Conservation (phyloP, 2,329 filamentous ascomycete genomes). For the Hymenoscyphus scutula region DNA sequence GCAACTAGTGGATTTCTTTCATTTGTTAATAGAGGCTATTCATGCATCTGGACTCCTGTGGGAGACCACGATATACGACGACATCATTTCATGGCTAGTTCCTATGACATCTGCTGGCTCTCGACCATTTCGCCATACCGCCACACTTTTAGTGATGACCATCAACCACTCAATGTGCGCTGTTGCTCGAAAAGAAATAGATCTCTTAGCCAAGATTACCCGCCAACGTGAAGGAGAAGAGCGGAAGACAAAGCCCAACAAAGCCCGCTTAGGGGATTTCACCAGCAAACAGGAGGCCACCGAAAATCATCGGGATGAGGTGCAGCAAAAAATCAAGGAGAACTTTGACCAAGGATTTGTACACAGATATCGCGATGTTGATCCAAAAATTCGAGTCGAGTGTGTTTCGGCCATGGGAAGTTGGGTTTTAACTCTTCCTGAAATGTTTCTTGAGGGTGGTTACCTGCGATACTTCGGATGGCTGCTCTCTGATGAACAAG, state of each 20-base stretch:
- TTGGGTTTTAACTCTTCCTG: slow-evolving; percentile 84
- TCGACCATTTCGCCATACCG: slow-evolving; percentile 90
- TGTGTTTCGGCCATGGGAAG: slow-evolving; percentile 82
- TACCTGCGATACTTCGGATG: slow-evolving; percentile 94
- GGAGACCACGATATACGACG: slow-evolving; percentile 71
- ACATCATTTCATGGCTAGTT: slow-evolving; percentile 83
- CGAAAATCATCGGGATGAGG: slow-evolving; percentile 50
- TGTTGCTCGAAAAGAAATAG: slow-evolving; percentile 67
- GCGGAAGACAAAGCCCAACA: slow-evolving; percentile 72
- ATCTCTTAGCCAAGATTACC: slow-evolving; percentile 70
- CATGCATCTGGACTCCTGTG: slow-evolving; percentile 83
- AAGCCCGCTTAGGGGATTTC: slow-evolving; percentile 70
- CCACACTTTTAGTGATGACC: slow-evolving; percentile 78
- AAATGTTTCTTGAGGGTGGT: slow-evolving; percentile 83
- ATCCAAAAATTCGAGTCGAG: slow-evolving; percentile 82
- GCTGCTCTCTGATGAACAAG: slow-evolving; percentile 81
- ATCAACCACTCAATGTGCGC: slow-evolving; percentile 76
- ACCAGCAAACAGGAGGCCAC: slow-evolving; percentile 62
- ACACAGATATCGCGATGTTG: slow-evolving; percentile 92
- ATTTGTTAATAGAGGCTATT: slow-evolving; percentile 70
- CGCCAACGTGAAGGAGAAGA: slow-evolving; percentile 77
- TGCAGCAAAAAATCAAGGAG: slow-evolving; percentile 70
- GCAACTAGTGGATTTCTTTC: slow-evolving; percentile 75
- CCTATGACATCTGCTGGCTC: slow-evolving; percentile 87
- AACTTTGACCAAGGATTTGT: slow-evolving; percentile 93